Percentiles rank a stretch among this genome's conserved stretches.
Conservation (phyloP, 805 yeast species). For the Saturnispora galanensis region DNA sequence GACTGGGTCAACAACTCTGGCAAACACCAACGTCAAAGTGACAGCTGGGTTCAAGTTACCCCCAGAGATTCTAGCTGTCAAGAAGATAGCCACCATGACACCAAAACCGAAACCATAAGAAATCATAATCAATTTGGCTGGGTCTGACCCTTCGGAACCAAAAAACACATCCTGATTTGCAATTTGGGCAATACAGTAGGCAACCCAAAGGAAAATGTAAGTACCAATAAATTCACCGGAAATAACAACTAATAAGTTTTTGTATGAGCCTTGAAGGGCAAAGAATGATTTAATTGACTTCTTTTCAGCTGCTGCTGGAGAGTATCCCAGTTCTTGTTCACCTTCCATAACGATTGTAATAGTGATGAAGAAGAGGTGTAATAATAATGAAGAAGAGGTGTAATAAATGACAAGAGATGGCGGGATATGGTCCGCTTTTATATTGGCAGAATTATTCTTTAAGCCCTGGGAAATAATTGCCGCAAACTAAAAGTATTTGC, state of each 20-base stretch:
- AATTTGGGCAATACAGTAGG: slow-evolving; percentile 72
- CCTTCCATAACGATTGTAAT: slow-evolving; percentile 20
- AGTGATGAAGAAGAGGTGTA: background rate
- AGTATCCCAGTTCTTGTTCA: slow-evolving; percentile 33
- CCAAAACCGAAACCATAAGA: slow-evolving; percentile 82
- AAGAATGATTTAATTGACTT: slow-evolving; percentile 8
- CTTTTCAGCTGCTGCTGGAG: slow-evolving; percentile 26
- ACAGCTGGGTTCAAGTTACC: slow-evolving; percentile 90
- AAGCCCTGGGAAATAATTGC: too few species aligned
- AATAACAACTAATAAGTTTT: slow-evolving; percentile 59
- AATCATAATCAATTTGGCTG: slow-evolving; percentile 66
- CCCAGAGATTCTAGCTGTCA: slow-evolving; percentile 70
- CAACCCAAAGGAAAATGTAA: slow-evolving; percentile 72
- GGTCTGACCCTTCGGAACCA: slow-evolving; percentile 31
- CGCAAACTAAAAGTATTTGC: too few species aligned
- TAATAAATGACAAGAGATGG: background rate
- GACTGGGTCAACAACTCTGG: slow-evolving; percentile 63
- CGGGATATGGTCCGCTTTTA: too few species aligned
- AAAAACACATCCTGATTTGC: slow-evolving; percentile 42
- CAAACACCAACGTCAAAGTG: slow-evolving; percentile 59
- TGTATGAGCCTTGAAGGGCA: slow-evolving; percentile 30
- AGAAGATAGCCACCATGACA: slow-evolving; percentile 62
- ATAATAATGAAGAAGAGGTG: background rate
- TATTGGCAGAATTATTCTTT: too few species aligned
- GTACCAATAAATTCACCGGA: slow-evolving; percentile 83